These are phyloP conservation scores for Hymenoscyphus infarciens DNA, from an alignment of 2,329 filamentous ascomycete species.

Conservation along the genomic window DNA sequence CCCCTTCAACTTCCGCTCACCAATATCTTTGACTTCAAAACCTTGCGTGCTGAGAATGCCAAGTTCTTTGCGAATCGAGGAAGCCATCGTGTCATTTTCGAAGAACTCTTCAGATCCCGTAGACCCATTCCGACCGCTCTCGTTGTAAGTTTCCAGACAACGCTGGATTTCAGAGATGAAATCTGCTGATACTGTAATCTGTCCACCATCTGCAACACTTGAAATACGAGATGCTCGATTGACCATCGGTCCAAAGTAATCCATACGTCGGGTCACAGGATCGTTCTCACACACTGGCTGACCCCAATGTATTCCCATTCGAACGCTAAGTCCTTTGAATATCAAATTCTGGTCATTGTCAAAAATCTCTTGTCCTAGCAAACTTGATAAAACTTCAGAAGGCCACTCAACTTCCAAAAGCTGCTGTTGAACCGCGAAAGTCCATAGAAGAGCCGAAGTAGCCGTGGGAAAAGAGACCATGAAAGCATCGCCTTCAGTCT, in stretches of 20 bases:
- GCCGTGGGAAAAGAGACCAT: slow-evolving; percentile 99
- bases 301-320: slow-evolving; percentile 97
- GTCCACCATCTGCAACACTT: slow-evolving; percentile 89
- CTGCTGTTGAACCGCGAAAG: slow-evolving; percentile 86
- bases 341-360: slow-evolving; percentile 86
- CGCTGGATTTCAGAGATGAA: slow-evolving; percentile 95
- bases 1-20: slow-evolving; percentile 91
- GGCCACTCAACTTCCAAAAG: slow-evolving; percentile 91
- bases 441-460: slow-evolving; percentile 92
- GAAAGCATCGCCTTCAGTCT: slow-evolving; percentile 98
- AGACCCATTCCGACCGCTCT: slow-evolving; percentile 69
- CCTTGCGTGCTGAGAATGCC: slow-evolving; percentile 84
- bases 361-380: slow-evolving; percentile 75
- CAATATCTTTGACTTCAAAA: slow-evolving; percentile 95
- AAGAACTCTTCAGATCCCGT: slow-evolving; percentile 70
- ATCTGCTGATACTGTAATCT: slow-evolving; percentile 94
- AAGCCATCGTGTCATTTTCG: slow-evolving; percentile 69
- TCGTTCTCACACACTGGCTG: slow-evolving; percentile 92
- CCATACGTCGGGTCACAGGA: slow-evolving; percentile 95
- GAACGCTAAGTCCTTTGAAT: slow-evolving; percentile 88
- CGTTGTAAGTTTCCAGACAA: slow-evolving; percentile 83
- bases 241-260: slow-evolving; percentile 99
- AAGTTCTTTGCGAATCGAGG: slow-evolving; percentile 81
- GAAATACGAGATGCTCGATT: slow-evolving; percentile 95
- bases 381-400: slow-evolving; percentile 81